Evolutionary conservation across 139 green algal genomes (phyloP).

Genomic region (Micractinium sp.): DNA sequence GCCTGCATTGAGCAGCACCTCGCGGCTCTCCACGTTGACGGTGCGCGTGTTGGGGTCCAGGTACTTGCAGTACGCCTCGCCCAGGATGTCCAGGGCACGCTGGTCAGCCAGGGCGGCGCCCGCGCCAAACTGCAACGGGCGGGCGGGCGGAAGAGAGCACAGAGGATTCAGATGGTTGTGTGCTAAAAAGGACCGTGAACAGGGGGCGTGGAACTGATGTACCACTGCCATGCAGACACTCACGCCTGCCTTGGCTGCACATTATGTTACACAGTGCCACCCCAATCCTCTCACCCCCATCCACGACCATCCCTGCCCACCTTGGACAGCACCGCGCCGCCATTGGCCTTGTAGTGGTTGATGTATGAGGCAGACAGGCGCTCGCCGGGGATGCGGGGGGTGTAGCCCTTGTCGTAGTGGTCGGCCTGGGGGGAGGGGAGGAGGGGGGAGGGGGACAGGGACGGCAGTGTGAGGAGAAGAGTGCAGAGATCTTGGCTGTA

Average conservation of each 20-base stretch:
- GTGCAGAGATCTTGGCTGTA: background rate
- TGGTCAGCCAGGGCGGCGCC: slow-evolving; percentile 50
- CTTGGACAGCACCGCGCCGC: slow-evolving; percentile 62
- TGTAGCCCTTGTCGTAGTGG: slow-evolving; percentile 69
- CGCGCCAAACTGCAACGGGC: slow-evolving; percentile 23
- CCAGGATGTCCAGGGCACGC: slow-evolving; percentile 59
- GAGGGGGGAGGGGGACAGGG: background rate
- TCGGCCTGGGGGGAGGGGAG: slow-evolving; percentile 53
- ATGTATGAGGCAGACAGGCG: slow-evolving; percentile 76
- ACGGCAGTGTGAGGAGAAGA: background rate
- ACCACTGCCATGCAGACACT: too few relatives aligned
- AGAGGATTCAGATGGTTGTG: background rate
- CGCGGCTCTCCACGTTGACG: slow-evolving; percentile 65
- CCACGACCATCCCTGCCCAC: slow-evolving; percentile 42
- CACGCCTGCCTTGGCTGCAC: background rate
- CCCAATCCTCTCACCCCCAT: background rate
- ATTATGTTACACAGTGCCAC: too few relatives aligned
- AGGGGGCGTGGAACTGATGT: too few relatives aligned
- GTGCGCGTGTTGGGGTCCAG: slow-evolving; percentile 40
- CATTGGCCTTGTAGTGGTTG: slow-evolving; percentile 85
- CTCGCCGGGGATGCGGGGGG: slow-evolving; percentile 56
- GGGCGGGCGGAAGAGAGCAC: background rate
- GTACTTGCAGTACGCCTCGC: slow-evolving; percentile 58
- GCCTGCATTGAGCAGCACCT: slow-evolving; percentile 76
- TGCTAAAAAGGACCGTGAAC: too few relatives aligned